These are phyloP conservation scores for Colletotrichum gigasporum DNA, from an alignment of 2,329 filamentous ascomycete genomes.

Conservation along the genomic window DNA sequence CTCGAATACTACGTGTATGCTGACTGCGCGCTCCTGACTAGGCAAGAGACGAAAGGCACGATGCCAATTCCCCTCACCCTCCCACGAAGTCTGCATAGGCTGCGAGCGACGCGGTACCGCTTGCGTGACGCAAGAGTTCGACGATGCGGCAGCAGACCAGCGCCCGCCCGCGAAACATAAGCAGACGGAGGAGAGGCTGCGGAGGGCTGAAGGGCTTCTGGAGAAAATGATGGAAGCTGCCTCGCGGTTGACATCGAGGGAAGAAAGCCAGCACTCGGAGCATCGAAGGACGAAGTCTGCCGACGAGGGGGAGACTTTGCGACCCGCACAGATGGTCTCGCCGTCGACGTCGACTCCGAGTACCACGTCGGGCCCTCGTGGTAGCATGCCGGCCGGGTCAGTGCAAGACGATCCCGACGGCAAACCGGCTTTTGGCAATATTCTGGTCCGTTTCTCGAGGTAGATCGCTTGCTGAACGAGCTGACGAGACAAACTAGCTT, in stretches of 20 bases:
- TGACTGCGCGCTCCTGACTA: not conserved
- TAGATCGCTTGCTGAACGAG: too few species aligned
- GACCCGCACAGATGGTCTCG: too few species aligned
- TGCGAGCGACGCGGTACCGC: slow-evolving; percentile 54
- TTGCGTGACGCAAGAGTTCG: slow-evolving; percentile 59
- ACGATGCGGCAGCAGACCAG: slow-evolving; percentile 33
- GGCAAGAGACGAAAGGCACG: slow-evolving; percentile 59
- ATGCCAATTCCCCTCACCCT: slow-evolving; percentile 52
- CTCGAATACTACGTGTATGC: not conserved
- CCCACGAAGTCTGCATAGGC: slow-evolving; percentile 51
- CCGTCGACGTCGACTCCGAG: too few species aligned
- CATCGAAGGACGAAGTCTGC: not conserved
- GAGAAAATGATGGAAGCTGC: not conserved
- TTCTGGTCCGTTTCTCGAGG: not conserved
- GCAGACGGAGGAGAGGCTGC: not conserved
- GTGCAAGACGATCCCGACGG: too few species aligned
- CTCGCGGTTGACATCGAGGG: not conserved
- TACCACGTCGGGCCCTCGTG: too few species aligned
- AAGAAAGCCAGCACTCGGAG: too few species aligned
- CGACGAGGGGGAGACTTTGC: not conserved
- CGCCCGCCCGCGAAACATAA: not conserved
- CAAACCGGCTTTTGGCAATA: not conserved
- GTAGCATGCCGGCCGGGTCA: too few species aligned
- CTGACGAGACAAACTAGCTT: not conserved
- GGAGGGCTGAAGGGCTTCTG: not conserved